Evolutionary conservation across 768 basidiomycete genomes (phyloP).

Genomic region (Lepiota brunneoincarnata): DNA sequence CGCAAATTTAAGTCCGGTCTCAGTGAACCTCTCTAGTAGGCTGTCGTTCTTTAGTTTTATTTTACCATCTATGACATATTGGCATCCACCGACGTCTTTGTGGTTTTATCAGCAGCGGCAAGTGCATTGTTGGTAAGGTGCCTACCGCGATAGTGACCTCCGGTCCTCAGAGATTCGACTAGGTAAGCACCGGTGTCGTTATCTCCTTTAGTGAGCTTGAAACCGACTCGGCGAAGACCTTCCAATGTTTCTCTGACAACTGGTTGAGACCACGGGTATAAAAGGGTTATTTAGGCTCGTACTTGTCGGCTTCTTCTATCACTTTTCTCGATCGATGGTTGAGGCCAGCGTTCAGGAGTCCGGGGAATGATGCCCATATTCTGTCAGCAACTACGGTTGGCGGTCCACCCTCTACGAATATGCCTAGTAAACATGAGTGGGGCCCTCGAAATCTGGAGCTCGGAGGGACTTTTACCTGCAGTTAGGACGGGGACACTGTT

Average conservation of each 20-base stretch:
- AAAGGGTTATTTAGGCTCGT: background rate
- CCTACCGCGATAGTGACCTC: slow-evolving; percentile 16
- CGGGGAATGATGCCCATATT: slow-evolving; percentile 42
- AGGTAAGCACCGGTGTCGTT: slow-evolving; percentile 10
- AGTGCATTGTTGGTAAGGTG: too few relatives aligned
- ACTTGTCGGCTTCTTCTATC: slow-evolving; percentile 11
- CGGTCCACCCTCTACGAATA: slow-evolving; percentile 45
- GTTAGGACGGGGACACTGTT: slow-evolving; percentile 24
- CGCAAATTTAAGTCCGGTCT: slow-evolving; percentile 40
- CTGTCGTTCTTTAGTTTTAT: slow-evolving; percentile 64
- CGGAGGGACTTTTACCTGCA: too few relatives aligned
- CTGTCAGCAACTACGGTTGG: slow-evolving; percentile 46
- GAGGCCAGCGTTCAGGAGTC: slow-evolving; percentile 20
- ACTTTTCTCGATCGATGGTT: background rate
- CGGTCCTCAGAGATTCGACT: slow-evolving; percentile 4
- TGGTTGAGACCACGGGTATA: background rate
- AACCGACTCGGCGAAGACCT: slow-evolving; percentile 13
- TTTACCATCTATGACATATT: slow-evolving; percentile 58
- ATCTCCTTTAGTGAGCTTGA: slow-evolving; percentile 12
- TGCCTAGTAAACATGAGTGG: slow-evolving; percentile 14
- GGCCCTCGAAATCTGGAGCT: too few relatives aligned
- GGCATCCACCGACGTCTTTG: slow-evolving; percentile 51
- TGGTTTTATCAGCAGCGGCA: background rate
- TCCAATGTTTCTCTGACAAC: slow-evolving; percentile 9
- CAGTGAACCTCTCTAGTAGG: slow-evolving; percentile 39